These are phyloP conservation scores for Graphium sp. DNA, from an alignment of 2,329 filamentous ascomycete species.

Conservation along the genomic window DNA sequence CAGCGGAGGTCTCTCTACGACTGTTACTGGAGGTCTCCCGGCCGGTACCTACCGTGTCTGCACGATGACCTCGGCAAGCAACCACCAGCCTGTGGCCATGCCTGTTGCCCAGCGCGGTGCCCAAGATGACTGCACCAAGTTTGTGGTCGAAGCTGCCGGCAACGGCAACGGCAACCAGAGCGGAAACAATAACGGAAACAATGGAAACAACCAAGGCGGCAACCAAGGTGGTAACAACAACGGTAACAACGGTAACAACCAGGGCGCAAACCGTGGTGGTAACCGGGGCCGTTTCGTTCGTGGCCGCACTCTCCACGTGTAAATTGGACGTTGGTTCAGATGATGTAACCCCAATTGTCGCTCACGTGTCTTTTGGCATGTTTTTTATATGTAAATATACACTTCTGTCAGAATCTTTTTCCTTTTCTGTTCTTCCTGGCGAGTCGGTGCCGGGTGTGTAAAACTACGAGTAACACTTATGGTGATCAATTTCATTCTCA, in stretches of 20 bases:
- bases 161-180: neutral
- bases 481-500: too few species aligned
- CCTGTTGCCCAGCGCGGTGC: constrained; percentile 34
- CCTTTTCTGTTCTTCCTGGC: too few species aligned
- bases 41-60: constrained; percentile 31
- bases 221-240: constrained; percentile 7
- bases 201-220: neutral
- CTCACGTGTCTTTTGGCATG: too few species aligned
- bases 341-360: too few species aligned
- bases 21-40: constrained; percentile 26
- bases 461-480: too few species aligned
- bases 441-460: too few species aligned
- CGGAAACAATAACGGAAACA: neutral
- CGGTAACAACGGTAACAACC: constrained; percentile 9
- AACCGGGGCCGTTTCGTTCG: neutral
- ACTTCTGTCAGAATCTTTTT: too few species aligned
- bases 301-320: too few species aligned
- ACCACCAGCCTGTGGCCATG: constrained; percentile 42
- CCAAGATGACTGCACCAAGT: constrained; percentile 34
- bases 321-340: too few species aligned
- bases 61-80: constrained; percentile 29
- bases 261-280: constrained; percentile 5
- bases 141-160: constrained; percentile 18
- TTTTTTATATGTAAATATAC: too few species aligned
- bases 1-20: constrained; percentile 23